Evolutionary conservation across 176 grass and related monocot genomes (phyloP).

Genomic region (Oryza brachyantha): DNA sequence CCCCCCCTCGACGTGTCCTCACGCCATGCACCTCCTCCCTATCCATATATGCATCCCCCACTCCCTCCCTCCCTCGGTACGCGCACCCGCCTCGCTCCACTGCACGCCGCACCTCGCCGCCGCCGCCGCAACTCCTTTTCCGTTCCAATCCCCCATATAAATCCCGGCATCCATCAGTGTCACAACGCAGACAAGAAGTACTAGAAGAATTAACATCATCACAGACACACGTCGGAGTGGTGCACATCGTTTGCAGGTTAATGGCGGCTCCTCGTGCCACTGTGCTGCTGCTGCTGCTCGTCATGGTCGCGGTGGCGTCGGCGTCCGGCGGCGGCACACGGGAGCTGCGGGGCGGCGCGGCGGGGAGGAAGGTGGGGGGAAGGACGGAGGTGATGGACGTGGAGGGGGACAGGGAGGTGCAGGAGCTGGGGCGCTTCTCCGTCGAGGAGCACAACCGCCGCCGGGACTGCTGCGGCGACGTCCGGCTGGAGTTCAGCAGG

Average conservation of each 20-base stretch:
- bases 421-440: constrained; percentile 74
- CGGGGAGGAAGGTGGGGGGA: constrained; percentile 62
- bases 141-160: neutral
- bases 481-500: constrained; percentile 46
- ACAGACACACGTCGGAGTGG: too few relatives aligned
- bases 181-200: neutral
- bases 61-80: neutral
- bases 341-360: neutral
- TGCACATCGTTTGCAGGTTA: too few relatives aligned
- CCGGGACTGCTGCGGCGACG: neutral
- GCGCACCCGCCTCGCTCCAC: neutral
- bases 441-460: constrained; percentile 73
- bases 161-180: neutral
- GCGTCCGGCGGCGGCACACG: neutral
- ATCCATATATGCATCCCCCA: neutral
- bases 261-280: neutral
- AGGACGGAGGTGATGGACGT: constrained; percentile 61
- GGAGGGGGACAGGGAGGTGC: constrained; percentile 65
- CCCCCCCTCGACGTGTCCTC: constrained; percentile 20
- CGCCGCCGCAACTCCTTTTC: neutral
- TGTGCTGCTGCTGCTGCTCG: constrained; percentile 16
- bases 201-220: too few relatives aligned
- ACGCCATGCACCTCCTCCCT: neutral
- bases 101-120: constrained; percentile 1
- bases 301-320: constrained; percentile 23